Evolutionary conservation across 2,329 filamentous ascomycete genomes (phyloP).

Genomic region (Scedosporium minutisporum): DNA sequence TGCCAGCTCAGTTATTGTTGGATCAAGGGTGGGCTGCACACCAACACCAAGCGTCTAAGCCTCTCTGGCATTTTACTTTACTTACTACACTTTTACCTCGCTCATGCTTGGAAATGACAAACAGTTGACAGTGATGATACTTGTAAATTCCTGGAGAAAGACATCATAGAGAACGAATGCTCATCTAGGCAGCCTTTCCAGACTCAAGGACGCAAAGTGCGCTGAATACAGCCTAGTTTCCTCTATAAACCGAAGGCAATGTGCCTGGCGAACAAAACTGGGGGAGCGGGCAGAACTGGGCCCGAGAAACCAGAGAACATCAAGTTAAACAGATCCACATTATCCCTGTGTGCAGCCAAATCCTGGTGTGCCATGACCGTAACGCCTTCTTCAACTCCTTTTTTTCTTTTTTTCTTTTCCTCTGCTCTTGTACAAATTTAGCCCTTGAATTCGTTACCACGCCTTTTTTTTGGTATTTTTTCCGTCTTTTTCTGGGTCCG

Average conservation of each 20-base stretch:
- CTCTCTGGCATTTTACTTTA: too few species aligned
- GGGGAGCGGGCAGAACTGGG: neutral
- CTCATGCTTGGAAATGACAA: too few species aligned
- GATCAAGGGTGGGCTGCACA: too few species aligned
- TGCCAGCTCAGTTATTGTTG: too few species aligned
- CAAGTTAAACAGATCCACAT: too few species aligned
- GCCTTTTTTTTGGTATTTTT: neutral
- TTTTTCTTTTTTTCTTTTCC: neutral
- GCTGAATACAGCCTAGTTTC: neutral
- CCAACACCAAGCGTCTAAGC: too few species aligned
- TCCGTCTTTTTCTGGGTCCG: neutral
- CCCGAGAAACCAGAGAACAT: neutral
- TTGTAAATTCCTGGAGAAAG: neutral
- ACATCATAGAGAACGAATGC: neutral
- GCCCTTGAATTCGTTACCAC: too few species aligned
- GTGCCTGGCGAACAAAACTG: neutral
- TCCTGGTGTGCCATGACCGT: too few species aligned
- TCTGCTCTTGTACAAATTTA: neutral
- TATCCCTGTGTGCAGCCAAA: neutral
- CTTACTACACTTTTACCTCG: too few species aligned
- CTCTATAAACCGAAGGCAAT: neutral
- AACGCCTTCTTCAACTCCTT: neutral
- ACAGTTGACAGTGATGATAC: neutral
- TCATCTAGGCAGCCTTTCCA: conserved; percentile 1
- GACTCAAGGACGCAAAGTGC: neutral